Evolutionary conservation across 345 rosid species (phyloP).

Genomic region (Physaria fendleri): DNA sequence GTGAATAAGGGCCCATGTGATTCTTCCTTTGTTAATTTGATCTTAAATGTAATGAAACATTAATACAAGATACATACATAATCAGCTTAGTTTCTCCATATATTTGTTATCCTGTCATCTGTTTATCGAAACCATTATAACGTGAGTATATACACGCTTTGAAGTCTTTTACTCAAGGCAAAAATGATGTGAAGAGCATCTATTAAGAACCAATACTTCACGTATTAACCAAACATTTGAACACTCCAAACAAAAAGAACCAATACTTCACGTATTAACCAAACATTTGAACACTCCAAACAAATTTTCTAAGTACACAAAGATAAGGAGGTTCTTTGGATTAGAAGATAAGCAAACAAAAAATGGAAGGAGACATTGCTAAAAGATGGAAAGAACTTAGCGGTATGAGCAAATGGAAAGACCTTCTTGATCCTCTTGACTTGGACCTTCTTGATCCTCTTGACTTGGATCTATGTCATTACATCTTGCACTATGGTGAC

Average conservation of each 20-base stretch:
- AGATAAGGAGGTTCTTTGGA: constrained; percentile 9
- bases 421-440: constrained; percentile 40
- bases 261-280: constrained; percentile 24
- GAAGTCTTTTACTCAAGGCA: constrained; percentile 11
- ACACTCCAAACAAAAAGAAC: constrained; percentile 1
- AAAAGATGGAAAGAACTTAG: constrained; percentile 40
- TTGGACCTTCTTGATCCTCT: constrained; percentile 45
- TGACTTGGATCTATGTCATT: constrained; percentile 40
- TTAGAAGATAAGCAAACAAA: neutral
- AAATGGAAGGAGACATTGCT: constrained; percentile 24
- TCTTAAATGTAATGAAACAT: constrained; percentile 3
- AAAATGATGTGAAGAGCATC: constrained; percentile 27
- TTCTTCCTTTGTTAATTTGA: constrained; percentile 4
- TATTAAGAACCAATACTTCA: constrained; percentile 22
- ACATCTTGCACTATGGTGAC: constrained; percentile 43
- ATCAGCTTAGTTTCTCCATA: neutral
- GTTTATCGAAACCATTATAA: neutral
- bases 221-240: constrained; percentile 16
- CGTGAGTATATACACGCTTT: constrained; percentile 15
- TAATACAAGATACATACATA: neutral
- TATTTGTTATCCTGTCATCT: neutral
- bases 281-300: constrained; percentile 8
- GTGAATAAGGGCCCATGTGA: too few relatives aligned
- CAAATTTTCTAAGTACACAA: neutral
- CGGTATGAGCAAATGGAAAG: constrained; percentile 35